Evolutionary conservation across 2,329 filamentous ascomycete genomes (phyloP).

Genomic region (Plenodomus tracheiphilus): DNA sequence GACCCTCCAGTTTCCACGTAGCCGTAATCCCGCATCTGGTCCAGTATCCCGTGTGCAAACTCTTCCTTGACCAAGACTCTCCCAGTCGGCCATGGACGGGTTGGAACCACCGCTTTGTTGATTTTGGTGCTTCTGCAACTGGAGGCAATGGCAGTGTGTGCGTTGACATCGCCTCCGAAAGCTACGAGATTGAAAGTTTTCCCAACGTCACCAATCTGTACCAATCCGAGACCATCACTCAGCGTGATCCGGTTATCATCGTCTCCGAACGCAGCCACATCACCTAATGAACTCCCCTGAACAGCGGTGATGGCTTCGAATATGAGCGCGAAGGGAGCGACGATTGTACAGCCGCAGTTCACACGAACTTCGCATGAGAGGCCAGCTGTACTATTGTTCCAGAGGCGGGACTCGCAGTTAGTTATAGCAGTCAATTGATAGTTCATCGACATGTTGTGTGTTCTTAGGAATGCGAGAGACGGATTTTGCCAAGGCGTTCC

Average conservation of each 20-base stretch:
- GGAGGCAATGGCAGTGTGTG: constrained; percentile 1
- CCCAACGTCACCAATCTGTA: constrained; percentile 4
- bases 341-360: constrained; percentile 5
- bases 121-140: background rate
- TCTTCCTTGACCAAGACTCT: constrained; percentile 30
- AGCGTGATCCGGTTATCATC: constrained; percentile 1
- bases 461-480: background rate
- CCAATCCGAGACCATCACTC: constrained; percentile 4
- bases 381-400: constrained; percentile 1
- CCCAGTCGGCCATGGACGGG: constrained; percentile 2
- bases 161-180: constrained; percentile 1
- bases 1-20: constrained; percentile 11
- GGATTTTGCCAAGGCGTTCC: constrained; percentile 5
- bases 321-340: constrained; percentile 5
- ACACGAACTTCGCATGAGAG: constrained; percentile 8
- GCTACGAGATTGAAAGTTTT: constrained; percentile 5
- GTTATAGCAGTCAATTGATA: constrained; percentile 3
- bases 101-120: background rate
- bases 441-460: constrained; percentile 9
- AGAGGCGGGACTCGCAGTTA: constrained; percentile 3
- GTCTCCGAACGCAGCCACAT: background rate
- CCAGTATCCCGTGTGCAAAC: constrained; percentile 24
- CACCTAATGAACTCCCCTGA: constrained; percentile 5
- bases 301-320: constrained; percentile 8
- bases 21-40: constrained; percentile 13